These are phyloP conservation scores for Psilocybe azurescens DNA, from an alignment of 768 basidiomycete species.

Conservation along the genomic window DNA sequence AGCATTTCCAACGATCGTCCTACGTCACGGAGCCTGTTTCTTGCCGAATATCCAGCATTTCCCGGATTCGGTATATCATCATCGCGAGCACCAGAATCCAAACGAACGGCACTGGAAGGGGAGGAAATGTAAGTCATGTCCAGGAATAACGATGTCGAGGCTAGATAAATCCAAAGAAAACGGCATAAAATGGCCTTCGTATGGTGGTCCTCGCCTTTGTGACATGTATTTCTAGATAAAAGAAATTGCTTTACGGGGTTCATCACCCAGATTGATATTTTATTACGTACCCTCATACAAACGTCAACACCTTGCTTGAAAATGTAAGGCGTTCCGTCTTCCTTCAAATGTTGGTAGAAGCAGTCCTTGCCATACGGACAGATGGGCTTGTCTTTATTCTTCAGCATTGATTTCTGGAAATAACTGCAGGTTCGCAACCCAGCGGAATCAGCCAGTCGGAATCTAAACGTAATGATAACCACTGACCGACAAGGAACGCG, in stretches of 20 bases:
- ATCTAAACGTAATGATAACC: neutral
- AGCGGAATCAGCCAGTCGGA: too few relatives aligned
- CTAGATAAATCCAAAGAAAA: conserved; percentile 14
- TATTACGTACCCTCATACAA: conserved; percentile 51
- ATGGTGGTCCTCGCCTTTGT: conserved; percentile 6
- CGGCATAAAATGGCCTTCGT: conserved; percentile 17
- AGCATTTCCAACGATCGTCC: conserved; percentile 28
- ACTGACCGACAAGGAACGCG: conserved; percentile 67
- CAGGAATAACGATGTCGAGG: conserved; percentile 11
- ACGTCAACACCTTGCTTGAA: conserved; percentile 60
- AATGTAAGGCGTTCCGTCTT: conserved; percentile 65
- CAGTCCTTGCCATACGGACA: conserved; percentile 86
- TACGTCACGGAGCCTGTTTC: conserved; percentile 19
- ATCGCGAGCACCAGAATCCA: neutral
- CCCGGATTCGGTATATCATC: neutral
- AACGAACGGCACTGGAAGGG: neutral
- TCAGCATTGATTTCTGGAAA: conserved; percentile 57
- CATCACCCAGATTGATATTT: neutral
- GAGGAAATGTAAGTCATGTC: neutral
- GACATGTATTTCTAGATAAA: conserved; percentile 22
- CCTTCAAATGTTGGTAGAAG: conserved; percentile 75
- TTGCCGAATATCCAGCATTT: conserved; percentile 1
- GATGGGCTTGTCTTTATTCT: conserved; percentile 46
- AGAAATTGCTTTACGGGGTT: neutral
- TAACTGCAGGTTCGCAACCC: conserved; percentile 45